Percentiles rank a stretch among this genome's conserved stretches.
These are phyloP conservation scores for Salix purpurea DNA, from an alignment of 345 rosid genomes.

Conservation along the genomic window DNA sequence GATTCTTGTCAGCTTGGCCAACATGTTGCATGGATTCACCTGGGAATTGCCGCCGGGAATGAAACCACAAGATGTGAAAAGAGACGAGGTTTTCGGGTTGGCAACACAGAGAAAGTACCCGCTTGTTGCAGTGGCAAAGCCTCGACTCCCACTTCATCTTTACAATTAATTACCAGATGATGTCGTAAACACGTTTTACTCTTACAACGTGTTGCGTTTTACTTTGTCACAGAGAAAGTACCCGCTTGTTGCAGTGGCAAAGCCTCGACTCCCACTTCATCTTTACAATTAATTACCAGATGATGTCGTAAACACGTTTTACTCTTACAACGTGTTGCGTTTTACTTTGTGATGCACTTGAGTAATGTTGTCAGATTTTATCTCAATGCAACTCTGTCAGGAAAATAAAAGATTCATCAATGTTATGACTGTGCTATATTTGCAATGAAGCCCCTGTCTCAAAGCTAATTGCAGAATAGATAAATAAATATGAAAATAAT, in stretches of 20 bases:
- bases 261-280: conserved; percentile 43
- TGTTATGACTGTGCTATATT: no score
- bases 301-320: neutral
- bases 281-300: conserved; percentile 17
- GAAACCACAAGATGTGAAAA: conserved; percentile 34
- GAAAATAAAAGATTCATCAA: no score
- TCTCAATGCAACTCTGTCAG: no score
- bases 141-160: conserved; percentile 40
- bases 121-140: conserved; percentile 35
- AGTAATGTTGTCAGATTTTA: no score
- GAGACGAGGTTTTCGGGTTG: conserved; percentile 56
- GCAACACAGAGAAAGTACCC: conserved; percentile 49
- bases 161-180: conserved; percentile 9
- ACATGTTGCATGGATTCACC: conserved; percentile 51
- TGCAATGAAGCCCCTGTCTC: no score
- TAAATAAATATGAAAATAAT: no score
- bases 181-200: neutral
- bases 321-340: neutral
- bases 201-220: neutral
- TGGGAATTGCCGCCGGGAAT: conserved; percentile 44
- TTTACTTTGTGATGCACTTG: no score
- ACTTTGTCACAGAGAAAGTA: conserved; percentile 33
- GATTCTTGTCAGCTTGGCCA: conserved; percentile 47
- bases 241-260: conserved; percentile 37
- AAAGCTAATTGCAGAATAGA: no score